Evolutionary conservation across 179 eudicot species (phyloP), one percentile per base, ranked within the genome.

Genomic region (Amaranthus tricolor): DNA sequence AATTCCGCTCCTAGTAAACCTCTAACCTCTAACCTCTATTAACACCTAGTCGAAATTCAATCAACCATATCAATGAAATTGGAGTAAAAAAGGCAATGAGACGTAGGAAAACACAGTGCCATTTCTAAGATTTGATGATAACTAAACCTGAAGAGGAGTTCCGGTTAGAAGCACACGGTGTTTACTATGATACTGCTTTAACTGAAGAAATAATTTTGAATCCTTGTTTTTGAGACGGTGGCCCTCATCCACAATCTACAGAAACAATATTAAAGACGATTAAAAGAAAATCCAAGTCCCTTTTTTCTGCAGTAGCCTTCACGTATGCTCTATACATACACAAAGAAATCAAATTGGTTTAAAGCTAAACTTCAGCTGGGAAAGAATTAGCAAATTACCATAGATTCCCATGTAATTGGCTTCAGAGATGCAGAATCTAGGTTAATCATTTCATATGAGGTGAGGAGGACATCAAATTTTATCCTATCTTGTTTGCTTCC

Each of bases 161-260:
- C 98, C 99, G 53, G 99, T 96, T 84, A 93, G 74, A 65, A 96
- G 94, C 70, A 87, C 90, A 69, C 99, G 98, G 75, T 93, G 98
- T 79, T 82, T 86, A 70, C 81, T 91, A 40, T 77, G 79, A 77
- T 84, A 93, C 76, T 96, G 98, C 82, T 76, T 91, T 88, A 96
- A 74, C 62, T 84, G 79, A 80, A 87, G 84, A 78, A 96, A 93
- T 77, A 96, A 75, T 78, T 96, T 96, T 54, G 99, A 96, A 81
- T 96, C 99, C 87, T 96, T 96, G 79, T 96, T 96, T 81, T 96
- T 93, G 15, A 96, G 97, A 63, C 98, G 97, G 68, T 96, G 99
- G 79, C 98, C 98, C 87, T 93, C 98, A 81, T 96, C 99, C 73
- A 96, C 99, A 78, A 96, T 84, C 98, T 96, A 72, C 70, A 68